phyloP scores from a whole-genome alignment of 2,329 filamentous ascomycete genomes.

The Trichoderma pleuroti region DNA sequence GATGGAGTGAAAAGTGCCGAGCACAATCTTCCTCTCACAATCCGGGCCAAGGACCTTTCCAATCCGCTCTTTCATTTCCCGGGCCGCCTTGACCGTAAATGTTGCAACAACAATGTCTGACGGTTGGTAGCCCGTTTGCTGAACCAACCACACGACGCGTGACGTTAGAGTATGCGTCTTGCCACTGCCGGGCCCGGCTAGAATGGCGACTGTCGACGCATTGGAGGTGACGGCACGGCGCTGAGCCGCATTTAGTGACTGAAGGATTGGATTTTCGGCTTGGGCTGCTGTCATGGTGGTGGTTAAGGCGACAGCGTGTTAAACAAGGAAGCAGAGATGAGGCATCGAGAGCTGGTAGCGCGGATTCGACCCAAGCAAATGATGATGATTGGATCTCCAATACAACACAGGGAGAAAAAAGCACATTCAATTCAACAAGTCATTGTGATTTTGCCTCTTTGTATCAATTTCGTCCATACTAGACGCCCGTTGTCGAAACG shows the following conservation, averaged over 20 bases:
- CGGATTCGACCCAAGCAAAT: background rate
- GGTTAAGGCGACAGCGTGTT: conserved; percentile 5
- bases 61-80: conserved; percentile 89
- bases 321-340: background rate
- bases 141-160: conserved; percentile 83
- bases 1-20: conserved; percentile 95
- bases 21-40: conserved; percentile 69
- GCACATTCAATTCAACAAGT: background rate
- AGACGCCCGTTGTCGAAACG: background rate
- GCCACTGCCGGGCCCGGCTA: conserved; percentile 68
- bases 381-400: background rate
- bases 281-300: conserved; percentile 29
- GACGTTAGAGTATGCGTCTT: conserved; percentile 96
- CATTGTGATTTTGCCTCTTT: background rate
- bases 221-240: conserved; percentile 52
- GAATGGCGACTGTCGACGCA: conserved; percentile 58
- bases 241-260: conserved; percentile 54
- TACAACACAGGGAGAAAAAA: background rate
- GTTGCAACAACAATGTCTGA: conserved; percentile 92
- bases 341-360: background rate
- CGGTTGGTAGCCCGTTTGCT: conserved; percentile 67
- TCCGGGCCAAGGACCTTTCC: conserved; percentile 75
- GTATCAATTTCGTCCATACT: too few species aligned
- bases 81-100: conserved; percentile 92
- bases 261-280: conserved; percentile 38